A percentile compares a stretch with the other conserved stretches of the same genome.
These are phyloP conservation scores for Dictyophora rubrovolvata DNA, from an alignment of 768 basidiomycete genomes.

Conservation along the genomic window DNA sequence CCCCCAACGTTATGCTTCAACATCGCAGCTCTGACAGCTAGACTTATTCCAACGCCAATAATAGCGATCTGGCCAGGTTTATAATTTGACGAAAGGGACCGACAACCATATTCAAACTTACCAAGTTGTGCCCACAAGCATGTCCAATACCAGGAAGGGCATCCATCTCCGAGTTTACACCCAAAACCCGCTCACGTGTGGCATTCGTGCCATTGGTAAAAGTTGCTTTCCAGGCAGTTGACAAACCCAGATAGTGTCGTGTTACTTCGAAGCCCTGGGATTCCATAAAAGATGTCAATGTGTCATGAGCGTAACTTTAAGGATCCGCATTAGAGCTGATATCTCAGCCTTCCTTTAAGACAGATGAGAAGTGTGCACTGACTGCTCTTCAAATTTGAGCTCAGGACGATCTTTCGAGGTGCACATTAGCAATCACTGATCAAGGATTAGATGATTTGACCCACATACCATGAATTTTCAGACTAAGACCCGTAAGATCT, in stretches of 20 bases:
- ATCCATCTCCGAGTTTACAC: constrained; percentile 22
- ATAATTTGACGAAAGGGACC: constrained; percentile 6
- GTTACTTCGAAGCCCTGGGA: constrained; percentile 19
- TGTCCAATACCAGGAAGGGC: constrained; percentile 46
- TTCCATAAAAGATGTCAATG: constrained; percentile 18
- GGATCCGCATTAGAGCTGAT: neutral
- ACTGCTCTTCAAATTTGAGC: constrained; percentile 13
- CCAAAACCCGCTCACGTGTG: constrained; percentile 16
- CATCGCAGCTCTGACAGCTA: constrained; percentile 17
- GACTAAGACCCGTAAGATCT: constrained; percentile 49
- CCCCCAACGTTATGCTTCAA: constrained; percentile 18
- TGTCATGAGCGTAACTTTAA: constrained; percentile 18
- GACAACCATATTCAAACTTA: neutral
- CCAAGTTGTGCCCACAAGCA: constrained; percentile 27
- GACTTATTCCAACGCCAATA: constrained; percentile 19
- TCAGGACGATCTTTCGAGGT: constrained; percentile 15
- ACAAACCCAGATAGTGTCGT: constrained; percentile 16
- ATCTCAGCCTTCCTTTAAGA: too few species aligned
- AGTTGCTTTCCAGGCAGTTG: constrained; percentile 21
- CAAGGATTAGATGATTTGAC: too few species aligned
- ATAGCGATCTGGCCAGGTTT: constrained; percentile 15
- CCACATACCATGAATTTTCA: constrained; percentile 71
- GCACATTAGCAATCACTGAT: neutral
- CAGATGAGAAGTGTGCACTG: neutral
- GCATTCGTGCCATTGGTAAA: constrained; percentile 12